Conservation (phyloP, 306 rosid genomes). For the Lablab purpureus region DNA sequence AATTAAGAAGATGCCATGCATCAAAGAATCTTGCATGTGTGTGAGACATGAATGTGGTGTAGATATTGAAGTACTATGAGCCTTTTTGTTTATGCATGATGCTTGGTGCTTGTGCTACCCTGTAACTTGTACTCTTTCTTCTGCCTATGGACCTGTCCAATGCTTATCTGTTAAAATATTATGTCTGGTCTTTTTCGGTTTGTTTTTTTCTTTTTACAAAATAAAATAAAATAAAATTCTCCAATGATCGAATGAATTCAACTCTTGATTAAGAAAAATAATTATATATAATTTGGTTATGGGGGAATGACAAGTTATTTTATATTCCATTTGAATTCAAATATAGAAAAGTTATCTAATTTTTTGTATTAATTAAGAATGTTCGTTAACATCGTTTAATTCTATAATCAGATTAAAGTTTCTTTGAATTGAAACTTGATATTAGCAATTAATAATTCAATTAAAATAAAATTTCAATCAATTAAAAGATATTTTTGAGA, state of each 20-base stretch:
- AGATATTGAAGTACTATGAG: background rate
- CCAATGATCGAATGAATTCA: background rate
- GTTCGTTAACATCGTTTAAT: too few relatives aligned
- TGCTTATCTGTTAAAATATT: background rate
- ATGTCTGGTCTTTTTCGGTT: background rate
- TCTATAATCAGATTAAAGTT: too few relatives aligned
- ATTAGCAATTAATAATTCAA: too few relatives aligned
- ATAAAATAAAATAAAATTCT: background rate
- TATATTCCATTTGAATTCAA: too few relatives aligned
- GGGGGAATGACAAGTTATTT: too few relatives aligned
- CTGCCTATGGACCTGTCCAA: background rate
- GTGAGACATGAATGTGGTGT: slow-evolving; percentile 6
- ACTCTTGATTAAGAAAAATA: background rate
- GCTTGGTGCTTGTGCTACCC: background rate
- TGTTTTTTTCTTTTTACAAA: background rate
- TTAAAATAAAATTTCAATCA: too few relatives aligned
- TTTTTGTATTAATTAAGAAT: too few relatives aligned
- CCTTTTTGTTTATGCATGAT: background rate
- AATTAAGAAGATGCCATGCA: slow-evolving; percentile 39
- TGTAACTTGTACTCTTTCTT: slow-evolving; percentile 2
- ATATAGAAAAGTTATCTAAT: too few relatives aligned
- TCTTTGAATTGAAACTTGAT: too few relatives aligned
- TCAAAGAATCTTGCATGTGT: slow-evolving; percentile 43
- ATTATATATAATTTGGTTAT: background rate
- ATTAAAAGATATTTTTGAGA: too few relatives aligned